Conservation (phyloP, 129 eudicot genomes). For the Cynara cardunculus region DNA sequence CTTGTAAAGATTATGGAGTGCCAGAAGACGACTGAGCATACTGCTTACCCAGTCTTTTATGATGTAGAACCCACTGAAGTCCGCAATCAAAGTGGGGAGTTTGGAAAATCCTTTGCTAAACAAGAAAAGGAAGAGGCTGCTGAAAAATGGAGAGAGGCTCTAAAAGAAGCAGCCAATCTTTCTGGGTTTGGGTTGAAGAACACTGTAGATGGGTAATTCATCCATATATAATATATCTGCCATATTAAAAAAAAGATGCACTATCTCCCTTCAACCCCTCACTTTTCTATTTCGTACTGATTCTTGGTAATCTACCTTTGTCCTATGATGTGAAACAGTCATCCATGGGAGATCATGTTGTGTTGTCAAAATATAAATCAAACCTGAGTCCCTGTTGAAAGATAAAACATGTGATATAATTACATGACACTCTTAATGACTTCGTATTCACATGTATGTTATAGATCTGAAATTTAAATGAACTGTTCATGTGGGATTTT, state of each 20-base stretch:
- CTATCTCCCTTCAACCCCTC: no score
- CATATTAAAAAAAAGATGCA: no score
- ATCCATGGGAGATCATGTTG: no score
- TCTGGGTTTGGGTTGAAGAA: background rate
- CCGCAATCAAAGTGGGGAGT: no score
- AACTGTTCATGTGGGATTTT: background rate
- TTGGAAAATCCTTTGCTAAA: background rate
- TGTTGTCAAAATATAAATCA: no score
- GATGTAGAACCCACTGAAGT: slow-evolving; percentile 3
- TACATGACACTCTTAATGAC: background rate
- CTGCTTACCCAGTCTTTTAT: slow-evolving; percentile 5
- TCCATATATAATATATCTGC: no score
- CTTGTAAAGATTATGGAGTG: no score
- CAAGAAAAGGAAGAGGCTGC: background rate
- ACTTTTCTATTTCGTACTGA: no score
- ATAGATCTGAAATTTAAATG: background rate
- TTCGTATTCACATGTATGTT: background rate
- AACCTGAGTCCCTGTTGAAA: background rate
- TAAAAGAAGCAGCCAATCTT: background rate
- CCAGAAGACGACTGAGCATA: no score
- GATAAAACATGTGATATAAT: background rate
- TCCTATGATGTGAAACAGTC: no score
- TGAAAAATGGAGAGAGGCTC: background rate
- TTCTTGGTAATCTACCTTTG: no score
- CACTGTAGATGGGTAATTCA: background rate